Conservation (phyloP, 306 rosid species). For the Medicago lupulina region DNA sequence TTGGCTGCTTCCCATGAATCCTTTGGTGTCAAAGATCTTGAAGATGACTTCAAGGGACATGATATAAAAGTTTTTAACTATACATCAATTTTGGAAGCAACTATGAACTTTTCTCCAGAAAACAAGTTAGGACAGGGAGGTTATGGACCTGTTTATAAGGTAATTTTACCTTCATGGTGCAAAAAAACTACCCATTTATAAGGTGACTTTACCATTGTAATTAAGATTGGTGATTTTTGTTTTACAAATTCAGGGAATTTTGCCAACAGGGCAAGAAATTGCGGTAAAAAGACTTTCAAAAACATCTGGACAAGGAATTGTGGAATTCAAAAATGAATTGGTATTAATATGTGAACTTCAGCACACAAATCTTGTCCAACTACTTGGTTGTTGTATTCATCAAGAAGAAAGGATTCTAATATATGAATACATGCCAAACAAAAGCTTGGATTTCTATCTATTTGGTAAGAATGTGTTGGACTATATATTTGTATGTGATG, state of each 20-base stretch:
- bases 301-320: background rate
- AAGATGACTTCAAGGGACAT: background rate
- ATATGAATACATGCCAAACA: background rate
- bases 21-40: background rate
- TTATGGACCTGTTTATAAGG: constrained; percentile 49
- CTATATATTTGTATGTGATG: too few species aligned
- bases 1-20: background rate
- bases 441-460: constrained; percentile 19
- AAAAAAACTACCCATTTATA: constrained; percentile 47
- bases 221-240: too few species aligned
- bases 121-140: constrained; percentile 47
- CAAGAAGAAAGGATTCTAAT: background rate
- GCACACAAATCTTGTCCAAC: constrained; percentile 35
- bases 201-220: constrained; percentile 16
- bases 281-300: background rate
- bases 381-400: constrained; percentile 33
- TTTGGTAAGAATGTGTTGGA: background rate
- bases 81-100: constrained; percentile 38
- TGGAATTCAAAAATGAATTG: background rate
- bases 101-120: constrained; percentile 24
- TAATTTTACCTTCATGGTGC: background rate
- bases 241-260: background rate
- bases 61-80: constrained; percentile 25
- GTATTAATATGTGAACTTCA: constrained; percentile 32
- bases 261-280: background rate